Base-by-base conservation (phyloP, 2,329 filamentous ascomycete genomes). In the Ophiosphaerella herpotricha region DNA sequence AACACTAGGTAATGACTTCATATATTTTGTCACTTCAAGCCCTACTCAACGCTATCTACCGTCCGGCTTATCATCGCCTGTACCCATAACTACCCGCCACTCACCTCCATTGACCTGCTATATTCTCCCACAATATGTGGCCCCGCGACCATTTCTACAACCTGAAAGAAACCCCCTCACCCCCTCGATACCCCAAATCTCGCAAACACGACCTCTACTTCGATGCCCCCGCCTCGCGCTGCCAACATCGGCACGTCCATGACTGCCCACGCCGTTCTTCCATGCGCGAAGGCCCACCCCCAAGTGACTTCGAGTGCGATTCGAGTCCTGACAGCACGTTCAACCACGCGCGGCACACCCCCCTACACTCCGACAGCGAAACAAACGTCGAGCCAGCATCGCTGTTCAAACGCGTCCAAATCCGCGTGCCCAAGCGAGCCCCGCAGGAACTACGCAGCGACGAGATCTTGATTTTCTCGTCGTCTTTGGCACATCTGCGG, bases 381-480 rank as follows among this genome's bases (percentile, higher is more conserved):
- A 7, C 32, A 4, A 16, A 13, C 18, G 2, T 42, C 23, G 5
- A 16, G 14, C 3, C n/a, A 6, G 18, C 32, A 14, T 35, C 13
- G 14, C 7, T 23, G 14, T 26, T 38, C 16, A 26, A n/a, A 12
- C 32, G 24, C 32, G 39, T 31, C 7, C 23, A 37, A 8, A n/a
- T 48, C 39, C 31, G 24, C 32, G 21, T 42, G 5, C 24, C 32
- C 13, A 32, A 14, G 16, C 23, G 14, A 11, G 18, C 23, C 7
- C 14, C 32, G 6, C 32, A 42, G 14, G 12, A 26, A 4, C 31
- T 52, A 8, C 26, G 24, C 11, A 3, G 23, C 12, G 18, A 43
- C 13, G 43, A 46, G 12, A 37, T 57, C n/a, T 44, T 60, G 2
- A 49, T 60, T 24, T 33, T 60, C 3, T 50, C 57, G 0, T 14